phyloP scores from a whole-genome alignment of 192 early-diverging fungal genomes.

The Coemansia nantahalensis region DNA sequence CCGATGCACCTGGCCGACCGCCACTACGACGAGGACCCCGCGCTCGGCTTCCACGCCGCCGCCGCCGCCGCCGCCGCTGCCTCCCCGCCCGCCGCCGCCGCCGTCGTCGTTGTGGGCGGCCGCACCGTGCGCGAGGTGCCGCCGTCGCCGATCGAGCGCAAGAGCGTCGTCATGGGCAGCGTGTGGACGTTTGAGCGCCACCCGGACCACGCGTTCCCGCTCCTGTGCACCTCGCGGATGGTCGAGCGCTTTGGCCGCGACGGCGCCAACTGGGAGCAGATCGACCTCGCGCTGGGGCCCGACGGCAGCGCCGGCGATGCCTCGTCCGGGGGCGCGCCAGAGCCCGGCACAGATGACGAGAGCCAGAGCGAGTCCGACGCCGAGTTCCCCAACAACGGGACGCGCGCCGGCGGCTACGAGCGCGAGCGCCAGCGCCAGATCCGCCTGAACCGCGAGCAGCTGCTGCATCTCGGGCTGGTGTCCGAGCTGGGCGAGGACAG shows the following conservation, averaged over 20 bases:
- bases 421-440: constrained; percentile 46
- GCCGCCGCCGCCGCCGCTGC: too few species aligned
- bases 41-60: too few species aligned
- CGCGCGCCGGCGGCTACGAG: constrained; percentile 46
- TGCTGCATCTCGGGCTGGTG: constrained; percentile 61
- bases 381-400: constrained; percentile 36
- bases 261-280: constrained; percentile 75
- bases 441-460: constrained; percentile 47
- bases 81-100: too few species aligned
- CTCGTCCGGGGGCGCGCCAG: too few species aligned
- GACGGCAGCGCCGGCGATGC: too few species aligned
- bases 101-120: constrained; percentile 1
- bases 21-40: too few species aligned
- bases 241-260: constrained; percentile 88
- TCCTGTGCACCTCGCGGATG: constrained; percentile 77
- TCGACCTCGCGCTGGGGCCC: constrained; percentile 60
- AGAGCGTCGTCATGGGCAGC: constrained; percentile 88
- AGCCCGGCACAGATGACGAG: background rate
- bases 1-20: too few species aligned
- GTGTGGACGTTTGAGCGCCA: constrained; percentile 78
- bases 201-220: constrained; percentile 55
- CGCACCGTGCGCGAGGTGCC: constrained; percentile 59
- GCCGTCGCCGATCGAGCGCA: constrained; percentile 70
- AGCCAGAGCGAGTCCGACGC: constrained; percentile 13
- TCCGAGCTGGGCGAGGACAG: constrained; percentile 79